A percentile compares a stretch with the other conserved stretches of the same genome.
Conservation (phyloP, 768 basidiomycete genomes). For the Lactarius psammicola region DNA sequence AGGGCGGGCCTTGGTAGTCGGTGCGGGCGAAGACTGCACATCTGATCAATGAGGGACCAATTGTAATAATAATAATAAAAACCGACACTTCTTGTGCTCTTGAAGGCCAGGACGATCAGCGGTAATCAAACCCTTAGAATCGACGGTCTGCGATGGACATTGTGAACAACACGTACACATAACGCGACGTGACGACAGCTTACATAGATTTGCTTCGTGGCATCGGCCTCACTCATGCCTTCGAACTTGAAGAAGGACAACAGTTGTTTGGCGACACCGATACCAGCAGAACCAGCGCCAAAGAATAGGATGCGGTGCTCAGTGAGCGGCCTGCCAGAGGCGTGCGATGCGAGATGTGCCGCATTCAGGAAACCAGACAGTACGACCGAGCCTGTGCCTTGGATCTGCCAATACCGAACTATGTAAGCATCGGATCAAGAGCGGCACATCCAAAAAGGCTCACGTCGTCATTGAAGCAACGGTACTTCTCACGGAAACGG, state of each 20-base stretch:
- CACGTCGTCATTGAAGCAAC: conserved; percentile 85
- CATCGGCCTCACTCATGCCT: conserved; percentile 74
- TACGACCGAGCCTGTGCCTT: conserved; percentile 83
- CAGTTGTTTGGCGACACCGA: conserved; percentile 88
- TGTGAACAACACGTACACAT: not conserved
- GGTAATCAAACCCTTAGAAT: conserved; percentile 85
- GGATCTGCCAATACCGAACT: conserved; percentile 17
- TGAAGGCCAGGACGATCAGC: conserved; percentile 67
- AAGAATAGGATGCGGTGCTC: conserved; percentile 90
- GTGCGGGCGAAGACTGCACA: conserved; percentile 71
- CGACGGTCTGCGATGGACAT: conserved; percentile 42
- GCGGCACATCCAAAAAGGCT: conserved; percentile 40
- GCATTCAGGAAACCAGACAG: conserved; percentile 90
- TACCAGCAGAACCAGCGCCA: conserved; percentile 88
- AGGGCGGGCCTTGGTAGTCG: conserved; percentile 75
- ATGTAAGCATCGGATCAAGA: not conserved
- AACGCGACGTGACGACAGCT: not conserved
- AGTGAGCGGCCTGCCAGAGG: conserved; percentile 61
- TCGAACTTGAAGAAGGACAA: conserved; percentile 85
- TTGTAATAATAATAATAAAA: not conserved
- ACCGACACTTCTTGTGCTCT: conserved; percentile 79
- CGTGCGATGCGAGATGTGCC: conserved; percentile 69
- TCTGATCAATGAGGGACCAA: conserved; percentile 9
- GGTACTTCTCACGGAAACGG: conserved; percentile 69
- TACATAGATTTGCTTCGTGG: conserved; percentile 73